Conservation (phyloP, 1,139 yeast species). For the Zygosaccharomyces pseudobailii region DNA sequence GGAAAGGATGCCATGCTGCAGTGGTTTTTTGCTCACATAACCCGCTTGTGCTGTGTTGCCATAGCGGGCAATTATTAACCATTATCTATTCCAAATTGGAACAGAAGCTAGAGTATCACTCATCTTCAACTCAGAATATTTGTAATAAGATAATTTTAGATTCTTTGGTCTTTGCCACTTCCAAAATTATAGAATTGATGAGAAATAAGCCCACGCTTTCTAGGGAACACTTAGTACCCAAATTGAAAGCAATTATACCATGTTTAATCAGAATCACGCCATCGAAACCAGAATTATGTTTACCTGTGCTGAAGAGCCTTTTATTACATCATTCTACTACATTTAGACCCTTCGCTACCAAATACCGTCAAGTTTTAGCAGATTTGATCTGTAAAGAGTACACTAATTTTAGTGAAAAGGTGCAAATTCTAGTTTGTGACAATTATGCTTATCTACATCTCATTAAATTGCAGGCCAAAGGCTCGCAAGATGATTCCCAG, state of each 20-base stretch:
- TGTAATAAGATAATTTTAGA: slow-evolving; percentile 38
- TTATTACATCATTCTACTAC: slow-evolving; percentile 67
- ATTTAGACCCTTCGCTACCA: slow-evolving; percentile 70
- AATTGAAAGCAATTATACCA: slow-evolving; percentile 58
- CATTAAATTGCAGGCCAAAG: slow-evolving; percentile 47
- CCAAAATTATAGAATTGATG: slow-evolving; percentile 49
- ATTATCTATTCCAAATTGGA: slow-evolving; percentile 49
- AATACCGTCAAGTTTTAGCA: slow-evolving; percentile 47
- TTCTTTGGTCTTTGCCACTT: slow-evolving; percentile 47
- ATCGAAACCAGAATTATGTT: slow-evolving; percentile 37
- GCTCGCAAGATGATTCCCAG: slow-evolving; percentile 37
- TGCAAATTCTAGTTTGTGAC: slow-evolving; percentile 43
- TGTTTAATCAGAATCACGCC: slow-evolving; percentile 42
- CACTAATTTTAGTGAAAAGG: slow-evolving; percentile 36
- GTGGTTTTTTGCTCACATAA: slow-evolving; percentile 46
- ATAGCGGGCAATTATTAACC: slow-evolving; percentile 57
- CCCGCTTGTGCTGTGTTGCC: slow-evolving; percentile 48
- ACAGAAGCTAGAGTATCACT: slow-evolving; percentile 34
- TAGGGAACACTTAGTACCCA: slow-evolving; percentile 80
- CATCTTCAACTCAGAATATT: slow-evolving; percentile 26
- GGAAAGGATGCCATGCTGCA: slow-evolving; percentile 61
- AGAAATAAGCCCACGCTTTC: slow-evolving; percentile 81
- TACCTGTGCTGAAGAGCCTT: slow-evolving; percentile 48
- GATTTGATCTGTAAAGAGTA: slow-evolving; percentile 36
- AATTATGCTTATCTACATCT: slow-evolving; percentile 60